Evolutionary conservation across 495 filamentous ascomycete species (phyloP).

Genomic region (Hyaloscypha hepaticicola): DNA sequence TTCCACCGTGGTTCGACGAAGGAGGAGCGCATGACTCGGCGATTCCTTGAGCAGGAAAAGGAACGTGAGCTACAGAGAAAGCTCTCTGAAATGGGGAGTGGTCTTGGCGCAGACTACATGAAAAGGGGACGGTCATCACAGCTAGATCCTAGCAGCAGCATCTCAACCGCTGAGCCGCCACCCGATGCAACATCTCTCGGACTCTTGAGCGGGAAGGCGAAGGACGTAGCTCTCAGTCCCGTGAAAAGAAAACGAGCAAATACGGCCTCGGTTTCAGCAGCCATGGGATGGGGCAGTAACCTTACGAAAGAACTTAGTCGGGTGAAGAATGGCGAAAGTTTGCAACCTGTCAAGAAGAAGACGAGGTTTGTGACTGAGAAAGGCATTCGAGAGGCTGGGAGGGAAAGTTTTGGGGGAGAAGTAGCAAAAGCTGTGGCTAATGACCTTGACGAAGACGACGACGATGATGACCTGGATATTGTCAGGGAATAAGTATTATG

Average conservation of each 20-base stretch:
- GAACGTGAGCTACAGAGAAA: slow-evolving; percentile 78
- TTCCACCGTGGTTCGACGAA: slow-evolving; percentile 47
- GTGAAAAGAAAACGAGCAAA: slow-evolving; percentile 65
- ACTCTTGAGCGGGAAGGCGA: slow-evolving; percentile 54
- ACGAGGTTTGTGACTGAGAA: slow-evolving; percentile 77
- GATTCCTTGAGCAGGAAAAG: slow-evolving; percentile 58
- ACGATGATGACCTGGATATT: slow-evolving; percentile 49
- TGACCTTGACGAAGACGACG: slow-evolving; percentile 50
- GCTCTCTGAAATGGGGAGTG: slow-evolving; percentile 59
- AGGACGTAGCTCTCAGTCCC: slow-evolving; percentile 66
- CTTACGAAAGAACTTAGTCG: slow-evolving; percentile 46
- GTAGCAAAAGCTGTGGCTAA: slow-evolving; percentile 34
- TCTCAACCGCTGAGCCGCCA: slow-evolving; percentile 5
- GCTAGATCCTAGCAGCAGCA: slow-evolving; percentile 5
- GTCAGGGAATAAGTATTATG: slow-evolving; percentile 36
- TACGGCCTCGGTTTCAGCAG: slow-evolving; percentile 35
- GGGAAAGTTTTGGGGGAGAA: slow-evolving; percentile 67
- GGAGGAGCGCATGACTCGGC: slow-evolving; percentile 30
- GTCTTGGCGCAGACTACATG: slow-evolving; percentile 78
- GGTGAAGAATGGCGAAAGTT: slow-evolving; percentile 55
- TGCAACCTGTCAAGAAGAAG: slow-evolving; percentile 65
- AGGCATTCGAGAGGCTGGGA: slow-evolving; percentile 72
- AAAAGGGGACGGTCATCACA: slow-evolving; percentile 35
- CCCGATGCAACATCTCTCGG: slow-evolving; percentile 54
- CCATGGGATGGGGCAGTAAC: slow-evolving; percentile 49